A percentile compares a stretch with the other conserved stretches of the same genome.
Conservation (phyloP, 192 early-diverging fungal species). For the Linnemannia hyalina region DNA sequence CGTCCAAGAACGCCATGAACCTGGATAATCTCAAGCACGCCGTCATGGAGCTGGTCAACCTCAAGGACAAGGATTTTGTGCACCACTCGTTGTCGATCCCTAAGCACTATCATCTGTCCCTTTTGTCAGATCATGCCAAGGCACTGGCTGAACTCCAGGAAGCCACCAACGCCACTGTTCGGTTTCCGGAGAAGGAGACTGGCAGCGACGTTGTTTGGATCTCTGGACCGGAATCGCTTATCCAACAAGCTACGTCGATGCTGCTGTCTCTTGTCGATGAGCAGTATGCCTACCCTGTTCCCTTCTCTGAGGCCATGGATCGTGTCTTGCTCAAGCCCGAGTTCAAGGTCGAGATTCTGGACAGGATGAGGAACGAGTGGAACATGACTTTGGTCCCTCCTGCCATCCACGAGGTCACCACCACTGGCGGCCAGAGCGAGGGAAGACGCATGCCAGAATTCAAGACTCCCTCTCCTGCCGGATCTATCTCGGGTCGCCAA, state of each 20-base stretch:
- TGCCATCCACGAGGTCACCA: slow-evolving; percentile 8
- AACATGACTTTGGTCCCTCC: slow-evolving; percentile 52
- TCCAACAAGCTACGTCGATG: slow-evolving; percentile 63
- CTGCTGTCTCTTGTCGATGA: slow-evolving; percentile 58
- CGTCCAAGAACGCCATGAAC: slow-evolving; percentile 77
- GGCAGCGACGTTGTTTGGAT: slow-evolving; percentile 69
- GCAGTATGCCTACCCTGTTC: slow-evolving; percentile 53
- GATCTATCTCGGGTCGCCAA: not conserved
- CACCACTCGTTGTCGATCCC: slow-evolving; percentile 53
- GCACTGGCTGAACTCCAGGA: slow-evolving; percentile 62
- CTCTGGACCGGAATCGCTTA: slow-evolving; percentile 66
- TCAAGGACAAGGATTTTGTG: slow-evolving; percentile 62
- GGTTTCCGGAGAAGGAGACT: slow-evolving; percentile 73
- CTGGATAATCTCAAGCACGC: slow-evolving; percentile 71
- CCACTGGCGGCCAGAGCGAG: not conserved
- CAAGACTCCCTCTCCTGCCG: not conserved
- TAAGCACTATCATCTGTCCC: slow-evolving; percentile 46
- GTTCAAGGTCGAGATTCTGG: slow-evolving; percentile 42
- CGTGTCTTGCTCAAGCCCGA: slow-evolving; percentile 48
- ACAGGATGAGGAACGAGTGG: slow-evolving; percentile 52
- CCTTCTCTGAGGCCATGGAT: slow-evolving; percentile 50
- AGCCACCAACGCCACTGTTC: slow-evolving; percentile 61
- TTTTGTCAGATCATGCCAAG: slow-evolving; percentile 46
- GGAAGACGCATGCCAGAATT: not conserved
- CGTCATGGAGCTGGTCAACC: slow-evolving; percentile 73